phyloP scores from a whole-genome alignment of 805 yeast species.

The Hanseniaspora hatyaiensis region DNA sequence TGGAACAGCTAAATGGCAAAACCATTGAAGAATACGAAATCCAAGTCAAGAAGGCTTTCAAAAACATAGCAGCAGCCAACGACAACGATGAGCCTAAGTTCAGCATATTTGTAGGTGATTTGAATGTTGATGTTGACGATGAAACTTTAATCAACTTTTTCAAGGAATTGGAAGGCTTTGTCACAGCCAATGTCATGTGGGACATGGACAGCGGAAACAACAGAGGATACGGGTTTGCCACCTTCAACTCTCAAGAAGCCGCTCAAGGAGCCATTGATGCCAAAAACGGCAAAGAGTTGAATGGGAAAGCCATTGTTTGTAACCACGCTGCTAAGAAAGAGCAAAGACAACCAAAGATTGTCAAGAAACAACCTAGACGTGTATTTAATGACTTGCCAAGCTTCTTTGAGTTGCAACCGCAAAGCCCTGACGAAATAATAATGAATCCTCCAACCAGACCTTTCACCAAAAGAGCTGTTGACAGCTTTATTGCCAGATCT shows the following conservation, averaged over 20 bases:
- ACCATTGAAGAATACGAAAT: conserved; percentile 44
- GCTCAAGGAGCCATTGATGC: conserved; percentile 62
- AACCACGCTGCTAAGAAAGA: conserved; percentile 72
- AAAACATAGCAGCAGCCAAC: conserved; percentile 48
- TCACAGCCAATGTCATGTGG: conserved; percentile 93
- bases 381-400: conserved; percentile 17
- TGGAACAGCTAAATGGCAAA: conserved; percentile 48
- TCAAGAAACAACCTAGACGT: conserved; percentile 21
- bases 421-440: conserved; percentile 18
- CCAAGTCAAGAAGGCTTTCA: conserved; percentile 72
- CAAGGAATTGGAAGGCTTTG: conserved; percentile 43
- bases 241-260: conserved; percentile 52
- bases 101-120: conserved; percentile 78
- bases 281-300: conserved; percentile 62
- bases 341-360: conserved; percentile 23
- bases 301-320: conserved; percentile 67
- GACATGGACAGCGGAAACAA: conserved; percentile 90
- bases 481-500: conserved; percentile 53
- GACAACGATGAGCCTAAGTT: conserved; percentile 39
- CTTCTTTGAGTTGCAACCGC: conserved; percentile 17
- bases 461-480: conserved; percentile 48
- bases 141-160: conserved; percentile 53
- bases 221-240: conserved; percentile 83
- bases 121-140: conserved; percentile 72
- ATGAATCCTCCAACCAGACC: conserved; percentile 25